Conservation (phyloP, 192 early-diverging fungal species). For the Diversispora epigaea region DNA sequence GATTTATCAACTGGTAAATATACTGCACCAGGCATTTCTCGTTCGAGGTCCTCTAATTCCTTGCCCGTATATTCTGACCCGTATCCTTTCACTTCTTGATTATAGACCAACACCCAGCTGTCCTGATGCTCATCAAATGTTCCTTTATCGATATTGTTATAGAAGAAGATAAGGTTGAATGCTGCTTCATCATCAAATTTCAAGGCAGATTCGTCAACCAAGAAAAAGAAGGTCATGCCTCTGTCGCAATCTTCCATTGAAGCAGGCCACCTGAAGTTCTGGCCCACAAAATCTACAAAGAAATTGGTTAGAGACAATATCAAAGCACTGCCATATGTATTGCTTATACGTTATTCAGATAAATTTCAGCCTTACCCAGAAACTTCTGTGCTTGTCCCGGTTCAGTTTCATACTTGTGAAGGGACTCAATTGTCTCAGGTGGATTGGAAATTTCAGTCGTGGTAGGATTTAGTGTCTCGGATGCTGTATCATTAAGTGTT, state of each 20-base stretch:
- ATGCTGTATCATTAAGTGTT: conserved; percentile 13
- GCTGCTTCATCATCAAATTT: conserved; percentile 13
- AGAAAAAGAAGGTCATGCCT: neutral
- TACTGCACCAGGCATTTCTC: neutral
- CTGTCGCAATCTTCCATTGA: neutral
- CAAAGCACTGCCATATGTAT: neutral
- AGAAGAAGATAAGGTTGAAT: conserved; percentile 9
- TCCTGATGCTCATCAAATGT: conserved; percentile 13
- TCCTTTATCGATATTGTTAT: conserved; percentile 15
- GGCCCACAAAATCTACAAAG: conserved; percentile 21
- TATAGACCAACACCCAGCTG: conserved; percentile 8
- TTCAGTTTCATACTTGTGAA: neutral
- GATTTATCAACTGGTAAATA: conserved; percentile 22
- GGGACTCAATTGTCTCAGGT: conserved; percentile 5
- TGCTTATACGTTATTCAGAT: neutral
- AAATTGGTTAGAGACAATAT: conserved; percentile 16
- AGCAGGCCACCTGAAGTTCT: conserved; percentile 7
- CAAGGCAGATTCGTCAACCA: conserved; percentile 10
- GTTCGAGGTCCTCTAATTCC: conserved; percentile 6
- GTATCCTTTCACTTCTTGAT: conserved; percentile 15
- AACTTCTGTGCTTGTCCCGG: conserved; percentile 11
- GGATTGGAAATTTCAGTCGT: neutral
- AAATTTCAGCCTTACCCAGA: conserved; percentile 21
- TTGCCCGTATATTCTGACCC: conserved; percentile 23
- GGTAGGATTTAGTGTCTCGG: neutral